Evolutionary conservation across 2,329 filamentous ascomycete species (phyloP).

Genomic region (Trichoderma sp.): DNA sequence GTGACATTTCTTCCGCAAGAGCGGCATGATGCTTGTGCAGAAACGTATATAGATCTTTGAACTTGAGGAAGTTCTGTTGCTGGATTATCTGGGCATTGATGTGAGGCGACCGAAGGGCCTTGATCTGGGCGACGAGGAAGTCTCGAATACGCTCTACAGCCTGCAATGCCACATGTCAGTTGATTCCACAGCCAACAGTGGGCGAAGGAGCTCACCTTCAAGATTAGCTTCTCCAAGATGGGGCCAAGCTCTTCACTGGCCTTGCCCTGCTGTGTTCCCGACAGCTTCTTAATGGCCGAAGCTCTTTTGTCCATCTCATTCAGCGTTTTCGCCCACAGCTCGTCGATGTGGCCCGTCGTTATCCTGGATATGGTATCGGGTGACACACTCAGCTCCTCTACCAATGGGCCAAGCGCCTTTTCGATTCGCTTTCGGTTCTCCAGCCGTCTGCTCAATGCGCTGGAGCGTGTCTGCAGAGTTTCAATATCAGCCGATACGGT

Average conservation of each 20-base stretch:
- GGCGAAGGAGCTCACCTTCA: constrained; percentile 57
- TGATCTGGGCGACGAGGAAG: constrained; percentile 91
- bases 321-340: constrained; percentile 79
- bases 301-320: constrained; percentile 79
- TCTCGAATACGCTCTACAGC: constrained; percentile 93
- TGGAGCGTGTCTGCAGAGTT: constrained; percentile 81
- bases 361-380: constrained; percentile 82
- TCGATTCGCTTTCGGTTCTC: constrained; percentile 89
- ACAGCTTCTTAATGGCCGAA: constrained; percentile 66
- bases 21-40: constrained; percentile 75
- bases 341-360: constrained; percentile 83
- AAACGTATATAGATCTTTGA: constrained; percentile 85
- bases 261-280: constrained; percentile 62
- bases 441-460: constrained; percentile 75
- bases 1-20: constrained; percentile 85
- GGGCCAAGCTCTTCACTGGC: constrained; percentile 81
- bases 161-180: constrained; percentile 35
- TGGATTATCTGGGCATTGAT: constrained; percentile 98
- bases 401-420: constrained; percentile 78
- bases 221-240: constrained; percentile 76
- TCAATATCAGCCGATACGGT: constrained; percentile 94
- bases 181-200: constrained; percentile 9
- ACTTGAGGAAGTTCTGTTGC: constrained; percentile 83
- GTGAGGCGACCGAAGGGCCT: constrained; percentile 86
- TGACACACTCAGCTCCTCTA: constrained; percentile 88